A percentile compares a stretch with the other conserved stretches of the same genome.
Evolutionary conservation across 441 rosid species (phyloP).

Genomic region (Erodium trifolium): DNA sequence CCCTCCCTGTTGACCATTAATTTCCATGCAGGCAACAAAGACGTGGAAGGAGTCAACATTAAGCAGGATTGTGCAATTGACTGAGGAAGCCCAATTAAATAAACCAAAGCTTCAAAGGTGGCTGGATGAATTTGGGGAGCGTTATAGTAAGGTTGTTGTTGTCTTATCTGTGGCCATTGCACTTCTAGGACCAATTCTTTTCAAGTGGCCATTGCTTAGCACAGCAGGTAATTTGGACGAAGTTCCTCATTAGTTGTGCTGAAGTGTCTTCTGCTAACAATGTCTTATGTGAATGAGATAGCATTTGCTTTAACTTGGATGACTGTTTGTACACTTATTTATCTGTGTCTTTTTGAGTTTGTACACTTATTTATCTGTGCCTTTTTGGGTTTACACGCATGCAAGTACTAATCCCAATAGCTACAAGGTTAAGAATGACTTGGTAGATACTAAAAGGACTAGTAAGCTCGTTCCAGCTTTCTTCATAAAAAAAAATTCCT

Average conservation of each 20-base stretch:
- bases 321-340: neutral
- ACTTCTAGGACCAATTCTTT: constrained; percentile 75
- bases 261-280: neutral
- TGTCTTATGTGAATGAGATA: neutral
- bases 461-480: neutral
- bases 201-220: constrained; percentile 88
- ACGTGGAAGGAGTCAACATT: constrained; percentile 89
- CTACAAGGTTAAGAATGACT: neutral
- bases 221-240: constrained; percentile 55
- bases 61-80: constrained; percentile 79
- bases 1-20: neutral
- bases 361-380: neutral
- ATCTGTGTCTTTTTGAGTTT: neutral
- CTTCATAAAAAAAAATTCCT: neutral
- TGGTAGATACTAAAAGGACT: neutral
- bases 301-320: neutral
- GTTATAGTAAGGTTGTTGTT: constrained; percentile 84
- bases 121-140: constrained; percentile 96
- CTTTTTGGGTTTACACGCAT: neutral
- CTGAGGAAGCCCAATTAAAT: constrained; percentile 86
- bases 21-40: constrained; percentile 54
- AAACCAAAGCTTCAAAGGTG: constrained; percentile 93
- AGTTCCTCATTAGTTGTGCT: neutral
- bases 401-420: neutral
- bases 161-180: constrained; percentile 73